Base-by-base conservation (phyloP, 306 rosid species). In the Begonia fuchsioides region DNA sequence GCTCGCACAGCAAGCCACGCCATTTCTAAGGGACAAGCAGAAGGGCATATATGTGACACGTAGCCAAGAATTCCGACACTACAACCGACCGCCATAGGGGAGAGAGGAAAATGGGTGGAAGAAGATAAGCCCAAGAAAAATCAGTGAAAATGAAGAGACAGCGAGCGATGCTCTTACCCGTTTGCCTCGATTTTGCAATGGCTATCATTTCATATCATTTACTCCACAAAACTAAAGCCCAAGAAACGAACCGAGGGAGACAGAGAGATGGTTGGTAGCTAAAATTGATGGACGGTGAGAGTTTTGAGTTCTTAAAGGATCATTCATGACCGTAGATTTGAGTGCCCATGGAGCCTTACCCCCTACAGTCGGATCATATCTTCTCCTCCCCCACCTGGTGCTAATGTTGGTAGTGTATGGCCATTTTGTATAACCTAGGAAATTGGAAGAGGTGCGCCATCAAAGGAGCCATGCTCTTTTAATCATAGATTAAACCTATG, bases 401-500 rank as follows among this genome's bases (percentile, higher is more conserved):
- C 19, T 38, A 41, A 19, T 3, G 46, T 58, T 50, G 45, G 44
- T 64, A n/a, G n/a, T n/a, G n/a, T n/a, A n/a, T n/a, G n/a, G n/a
- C n/a, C 54, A 26, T 26, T 4, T 26, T 26, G n/a, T 26, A 26
- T 26, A 26, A 26, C 35, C 32, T 74, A 38, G 85, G 79, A 39
- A 78, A 57, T 64, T 63, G 78, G 63, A 57, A 32, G 54, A 67
- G 64, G 71, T 79, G 75, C 68, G 62, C 51, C 83, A 60, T 44
- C 40, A 47, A 47, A 55, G 78, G 80, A 67, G 76, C 71, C 82
- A 73, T 2, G 8, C 44, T 44, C 32, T 13, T 47, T 16, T 1
- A 9, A 26, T 26, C 35, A 26, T 4, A 26, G 35, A 26, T 26
- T 26, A 26, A 26, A 26, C 35, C 35, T 26, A 26, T 26, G 35